phyloP scores from a whole-genome alignment of 257 asterid species.

The Thymus quinquecostatus region DNA sequence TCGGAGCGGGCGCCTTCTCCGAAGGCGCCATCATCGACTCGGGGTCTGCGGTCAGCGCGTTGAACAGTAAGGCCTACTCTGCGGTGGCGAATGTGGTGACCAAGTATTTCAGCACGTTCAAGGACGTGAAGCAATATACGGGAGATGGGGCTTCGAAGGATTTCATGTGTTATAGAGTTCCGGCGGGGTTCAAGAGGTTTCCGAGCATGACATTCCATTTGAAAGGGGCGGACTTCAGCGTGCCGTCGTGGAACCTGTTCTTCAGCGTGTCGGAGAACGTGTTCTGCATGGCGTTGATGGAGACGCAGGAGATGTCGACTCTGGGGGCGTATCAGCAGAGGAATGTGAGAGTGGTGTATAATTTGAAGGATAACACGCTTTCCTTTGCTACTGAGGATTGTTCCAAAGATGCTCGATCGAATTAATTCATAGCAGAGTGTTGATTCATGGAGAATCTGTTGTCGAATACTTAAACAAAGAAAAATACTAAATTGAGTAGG shows the following conservation, averaged over 20 bases:
- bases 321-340: constrained; percentile 22
- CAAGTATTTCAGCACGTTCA: not conserved
- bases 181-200: not conserved
- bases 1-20: not conserved
- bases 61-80: not conserved
- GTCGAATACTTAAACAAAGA: no score
- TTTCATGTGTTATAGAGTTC: not conserved
- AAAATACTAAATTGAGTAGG: no score
- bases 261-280: no score
- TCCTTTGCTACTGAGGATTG: constrained; percentile 8
- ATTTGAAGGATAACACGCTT: not conserved
- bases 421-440: no score
- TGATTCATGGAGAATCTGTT: no score
- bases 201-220: constrained; percentile 19
- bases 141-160: not conserved
- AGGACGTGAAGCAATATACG: not conserved
- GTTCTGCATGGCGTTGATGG: not conserved
- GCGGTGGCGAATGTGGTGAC: not conserved
- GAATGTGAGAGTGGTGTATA: constrained; percentile 13
- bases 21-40: not conserved
- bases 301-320: not conserved
- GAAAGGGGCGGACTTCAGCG: not conserved
- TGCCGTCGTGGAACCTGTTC: not conserved
- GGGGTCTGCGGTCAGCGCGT: not conserved
- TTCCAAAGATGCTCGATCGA: not conserved